Base-by-base conservation (phyloP, 1,139 yeast genomes). In the Pichiaceae sp. region DNA sequence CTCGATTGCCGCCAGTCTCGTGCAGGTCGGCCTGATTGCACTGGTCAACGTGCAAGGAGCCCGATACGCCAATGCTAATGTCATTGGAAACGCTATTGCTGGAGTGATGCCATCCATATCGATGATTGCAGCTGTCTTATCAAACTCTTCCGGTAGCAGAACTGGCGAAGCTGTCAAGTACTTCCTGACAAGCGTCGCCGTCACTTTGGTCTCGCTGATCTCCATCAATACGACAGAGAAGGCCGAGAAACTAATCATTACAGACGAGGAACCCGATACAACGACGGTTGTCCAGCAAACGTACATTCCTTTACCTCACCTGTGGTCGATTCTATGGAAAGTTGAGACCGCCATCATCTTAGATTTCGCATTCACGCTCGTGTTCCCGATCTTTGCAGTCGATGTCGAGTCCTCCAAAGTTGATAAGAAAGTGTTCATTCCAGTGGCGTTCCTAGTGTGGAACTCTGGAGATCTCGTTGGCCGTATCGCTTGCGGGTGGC, bases 51-150 rank as follows among this genome's bases (percentile, higher is more conserved):
- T 83, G 3, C 67, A 78, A 55, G 93, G 94, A 2, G 74, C 86
- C 3, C 68, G 75, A 3, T 85, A 78, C 53, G 85, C 89, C 14
- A 94, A 89, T 51, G 94, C 84, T 0, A 83, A 83, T 3, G 84
- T 91, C 83, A 87, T 87, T 4, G 98, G 98, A 1, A 96, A 91
- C 57, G 96, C 95, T 0, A 65, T 89, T 12, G 87, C 96, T 0
- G 97, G 97, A 1, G 95, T 89, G 0, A 63, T 89, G 35, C 97
- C 97, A 1, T 77, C 96, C 0, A 58, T 81, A 14, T 81, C 94
- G 0, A 64, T 87, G 37, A 77, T 89, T 34, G 36, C 75, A 1
- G 74, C 89, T 1, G 70, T 80, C 31, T 45, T 74, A 29, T 18
- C 44, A 56, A 72, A 46, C 24, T 17, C 26, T 2, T 21, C 32